A percentile compares a stretch with the other conserved stretches of the same genome.
Evolutionary conservation across 257 asterid genomes (phyloP).

Genomic region (Gentiana macrophylla): DNA sequence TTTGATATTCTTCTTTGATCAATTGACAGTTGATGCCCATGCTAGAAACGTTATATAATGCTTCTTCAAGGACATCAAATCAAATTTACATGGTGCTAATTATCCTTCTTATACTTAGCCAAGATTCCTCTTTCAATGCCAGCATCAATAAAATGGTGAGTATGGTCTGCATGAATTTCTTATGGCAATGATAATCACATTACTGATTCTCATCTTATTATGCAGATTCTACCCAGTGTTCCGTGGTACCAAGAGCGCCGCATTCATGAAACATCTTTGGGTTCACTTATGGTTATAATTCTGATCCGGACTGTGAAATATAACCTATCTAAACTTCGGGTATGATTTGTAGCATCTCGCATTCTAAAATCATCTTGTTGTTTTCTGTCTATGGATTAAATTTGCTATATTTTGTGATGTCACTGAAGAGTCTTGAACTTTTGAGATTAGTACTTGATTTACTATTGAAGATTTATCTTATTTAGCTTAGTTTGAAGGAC

Average conservation of each 20-base stretch:
- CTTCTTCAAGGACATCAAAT: slow-evolving; percentile 68
- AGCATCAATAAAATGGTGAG: slow-evolving; percentile 78
- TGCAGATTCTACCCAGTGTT: slow-evolving; percentile 67
- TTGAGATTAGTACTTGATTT: neutral
- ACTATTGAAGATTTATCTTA: neutral
- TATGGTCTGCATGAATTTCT: slow-evolving; percentile 9
- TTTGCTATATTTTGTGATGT: no score
- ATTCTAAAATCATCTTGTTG: neutral
- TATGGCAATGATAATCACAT: slow-evolving; percentile 10
- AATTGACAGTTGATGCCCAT: slow-evolving; percentile 76
- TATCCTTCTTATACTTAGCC: slow-evolving; percentile 83
- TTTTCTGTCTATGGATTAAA: neutral
- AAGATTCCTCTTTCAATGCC: slow-evolving; percentile 85
- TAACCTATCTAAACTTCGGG: slow-evolving; percentile 62
- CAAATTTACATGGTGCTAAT: slow-evolving; percentile 94
- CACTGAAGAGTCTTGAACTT: neutral
- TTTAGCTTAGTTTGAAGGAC: neutral
- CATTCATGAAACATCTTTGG: slow-evolving; percentile 44
- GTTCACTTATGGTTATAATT: slow-evolving; percentile 79
- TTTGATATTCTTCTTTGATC: slow-evolving; percentile 17
- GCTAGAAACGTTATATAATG: slow-evolving; percentile 91
- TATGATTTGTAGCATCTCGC: slow-evolving; percentile 21
- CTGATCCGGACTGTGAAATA: slow-evolving; percentile 63
- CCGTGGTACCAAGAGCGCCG: slow-evolving; percentile 51
- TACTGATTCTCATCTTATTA: slow-evolving; percentile 13